phyloP scores from a whole-genome alignment of 345 rosid genomes.

The Physaria fendleri region DNA sequence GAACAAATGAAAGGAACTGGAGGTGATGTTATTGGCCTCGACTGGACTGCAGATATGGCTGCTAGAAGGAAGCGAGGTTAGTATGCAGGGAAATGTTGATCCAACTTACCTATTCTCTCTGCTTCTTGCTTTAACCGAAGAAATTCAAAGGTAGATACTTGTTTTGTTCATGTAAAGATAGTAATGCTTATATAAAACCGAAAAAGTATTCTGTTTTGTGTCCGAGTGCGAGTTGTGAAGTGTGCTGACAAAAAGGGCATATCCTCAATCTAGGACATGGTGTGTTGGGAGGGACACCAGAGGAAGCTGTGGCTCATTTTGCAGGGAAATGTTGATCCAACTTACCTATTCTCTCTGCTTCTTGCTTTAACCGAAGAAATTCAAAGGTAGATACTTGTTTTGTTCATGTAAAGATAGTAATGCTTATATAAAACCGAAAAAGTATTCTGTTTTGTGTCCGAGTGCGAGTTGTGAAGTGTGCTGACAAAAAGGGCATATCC shows the following conservation, averaged over 20 bases:
- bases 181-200: neutral
- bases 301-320: slow-evolving; percentile 97
- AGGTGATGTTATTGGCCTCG: slow-evolving; percentile 92
- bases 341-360: slow-evolving; percentile 68
- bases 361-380: slow-evolving; percentile 80
- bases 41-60: slow-evolving; percentile 95
- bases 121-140: slow-evolving; percentile 72
- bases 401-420: neutral
- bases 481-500: slow-evolving; percentile 80
- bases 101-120: slow-evolving; percentile 79
- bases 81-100: slow-evolving; percentile 88
- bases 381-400: slow-evolving; percentile 37
- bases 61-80: slow-evolving; percentile 64
- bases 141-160: slow-evolving; percentile 52
- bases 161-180: neutral
- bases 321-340: slow-evolving; percentile 93
- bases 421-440: slow-evolving; percentile 2
- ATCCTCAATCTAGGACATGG: slow-evolving; percentile 89
- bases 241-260: slow-evolving; percentile 79
- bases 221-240: slow-evolving; percentile 77
- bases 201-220: neutral
- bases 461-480: slow-evolving; percentile 77
- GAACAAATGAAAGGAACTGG: slow-evolving; percentile 86
- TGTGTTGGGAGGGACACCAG: slow-evolving; percentile 89
- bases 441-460: slow-evolving; percentile 30